phyloP scores from a whole-genome alignment of 2,329 filamentous ascomycete species.

The Exophiala spinifera region DNA sequence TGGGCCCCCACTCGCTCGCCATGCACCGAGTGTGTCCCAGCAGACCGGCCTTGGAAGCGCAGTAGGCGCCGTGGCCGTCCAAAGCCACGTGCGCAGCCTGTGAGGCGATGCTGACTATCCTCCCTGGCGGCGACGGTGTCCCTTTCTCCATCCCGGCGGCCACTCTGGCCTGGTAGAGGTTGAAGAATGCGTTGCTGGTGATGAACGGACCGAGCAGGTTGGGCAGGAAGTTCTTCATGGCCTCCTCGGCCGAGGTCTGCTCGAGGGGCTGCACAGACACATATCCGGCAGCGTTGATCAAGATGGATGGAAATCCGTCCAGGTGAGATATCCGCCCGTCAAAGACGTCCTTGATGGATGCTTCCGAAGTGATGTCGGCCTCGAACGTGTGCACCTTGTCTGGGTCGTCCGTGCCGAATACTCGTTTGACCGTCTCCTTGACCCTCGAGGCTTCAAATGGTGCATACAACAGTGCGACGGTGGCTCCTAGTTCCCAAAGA shows the following conservation, averaged over 20 bases:
- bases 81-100: constrained; percentile 49
- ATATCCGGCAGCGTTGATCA: constrained; percentile 46
- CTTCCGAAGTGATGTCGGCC: constrained; percentile 50
- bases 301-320: constrained; percentile 38
- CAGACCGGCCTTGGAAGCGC: constrained; percentile 48
- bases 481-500: constrained; percentile 42
- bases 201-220: constrained; percentile 48
- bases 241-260: constrained; percentile 42
- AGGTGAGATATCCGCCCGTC: constrained; percentile 33
- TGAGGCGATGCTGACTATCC: constrained; percentile 48
- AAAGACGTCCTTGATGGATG: constrained; percentile 47
- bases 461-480: constrained; percentile 46
- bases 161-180: constrained; percentile 35
- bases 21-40: constrained; percentile 45
- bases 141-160: constrained; percentile 13
- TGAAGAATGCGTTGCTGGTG: constrained; percentile 46
- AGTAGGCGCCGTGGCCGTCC: constrained; percentile 47
- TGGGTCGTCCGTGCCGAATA: constrained; percentile 33
- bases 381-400: constrained; percentile 36
- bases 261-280: constrained; percentile 47
- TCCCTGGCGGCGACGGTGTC: constrained; percentile 35
- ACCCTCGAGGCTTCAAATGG: constrained; percentile 44
- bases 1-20: constrained; percentile 47
- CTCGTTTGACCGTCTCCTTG: constrained; percentile 36
- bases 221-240: constrained; percentile 42